A percentile compares a stretch with the other conserved stretches of the same genome.
Conservation (phyloP, 345 rosid genomes). For the Salix exigua region DNA sequence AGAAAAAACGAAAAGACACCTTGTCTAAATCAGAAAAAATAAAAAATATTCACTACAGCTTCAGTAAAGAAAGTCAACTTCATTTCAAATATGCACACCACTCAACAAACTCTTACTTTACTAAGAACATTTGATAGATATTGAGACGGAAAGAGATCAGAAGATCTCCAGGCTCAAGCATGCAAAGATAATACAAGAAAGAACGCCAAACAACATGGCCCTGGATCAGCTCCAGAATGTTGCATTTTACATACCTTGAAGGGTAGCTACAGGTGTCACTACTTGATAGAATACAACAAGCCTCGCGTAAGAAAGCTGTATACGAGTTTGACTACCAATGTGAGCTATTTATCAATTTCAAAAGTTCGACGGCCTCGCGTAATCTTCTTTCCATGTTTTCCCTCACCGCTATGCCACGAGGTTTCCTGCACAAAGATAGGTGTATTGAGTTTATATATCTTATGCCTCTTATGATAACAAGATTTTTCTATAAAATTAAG, state of each 20-base stretch:
- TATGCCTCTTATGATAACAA: not conserved
- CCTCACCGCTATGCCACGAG: constrained; percentile 32
- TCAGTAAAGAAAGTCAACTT: not conserved
- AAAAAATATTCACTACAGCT: not conserved
- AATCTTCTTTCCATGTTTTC: constrained; percentile 60
- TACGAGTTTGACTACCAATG: not conserved
- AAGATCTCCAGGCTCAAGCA: not conserved
- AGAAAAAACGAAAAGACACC: no score
- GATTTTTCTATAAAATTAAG: not conserved
- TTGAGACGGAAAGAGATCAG: not conserved
- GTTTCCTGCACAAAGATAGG: constrained; percentile 40
- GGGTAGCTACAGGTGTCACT: no score
- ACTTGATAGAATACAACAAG: not conserved
- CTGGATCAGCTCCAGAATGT: not conserved
- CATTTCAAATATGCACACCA: not conserved
- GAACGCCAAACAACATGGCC: not conserved
- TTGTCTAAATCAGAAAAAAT: no score
- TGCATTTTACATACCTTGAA: not conserved
- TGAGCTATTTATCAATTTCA: constrained; percentile 32
- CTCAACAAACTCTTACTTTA: not conserved
- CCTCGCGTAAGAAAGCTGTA: not conserved
- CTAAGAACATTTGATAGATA: no score
- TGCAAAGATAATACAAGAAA: not conserved
- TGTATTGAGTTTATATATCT: not conserved
- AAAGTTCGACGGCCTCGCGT: constrained; percentile 52